Percentiles rank a stretch among this genome's conserved stretches.
phyloP scores from a whole-genome alignment of 257 asterid genomes.

The Paraleonurus japonicus region DNA sequence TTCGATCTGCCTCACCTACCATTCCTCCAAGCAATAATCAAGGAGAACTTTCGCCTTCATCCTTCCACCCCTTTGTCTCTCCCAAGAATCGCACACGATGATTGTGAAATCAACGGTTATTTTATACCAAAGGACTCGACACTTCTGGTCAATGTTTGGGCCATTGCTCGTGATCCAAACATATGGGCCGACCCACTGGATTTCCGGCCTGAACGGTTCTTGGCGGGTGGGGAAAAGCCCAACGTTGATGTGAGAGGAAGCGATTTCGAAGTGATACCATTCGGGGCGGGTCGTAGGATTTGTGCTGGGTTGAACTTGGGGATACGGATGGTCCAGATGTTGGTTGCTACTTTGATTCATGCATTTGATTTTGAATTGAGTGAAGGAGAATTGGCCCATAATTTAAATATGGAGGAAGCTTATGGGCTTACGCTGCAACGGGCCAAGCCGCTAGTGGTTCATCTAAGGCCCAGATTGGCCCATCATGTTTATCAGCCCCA shows the following conservation, averaged over 20 bases:
- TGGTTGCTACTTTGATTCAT: slow-evolving; percentile 71
- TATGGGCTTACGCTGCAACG: slow-evolving; percentile 78
- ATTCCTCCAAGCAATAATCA: slow-evolving; percentile 64
- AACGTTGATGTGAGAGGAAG: slow-evolving; percentile 63
- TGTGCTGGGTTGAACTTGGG: slow-evolving; percentile 85
- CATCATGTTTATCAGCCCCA: slow-evolving; percentile 36
- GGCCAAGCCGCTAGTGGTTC: slow-evolving; percentile 55
- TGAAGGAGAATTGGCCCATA: slow-evolving; percentile 39
- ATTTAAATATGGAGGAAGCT: slow-evolving; percentile 76
- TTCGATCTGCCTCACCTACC: slow-evolving; percentile 51
- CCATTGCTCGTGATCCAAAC: slow-evolving; percentile 75
- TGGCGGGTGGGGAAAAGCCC: slow-evolving; percentile 64
- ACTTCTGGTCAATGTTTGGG: slow-evolving; percentile 83
- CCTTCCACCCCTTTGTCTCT: slow-evolving; percentile 92
- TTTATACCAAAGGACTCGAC: slow-evolving; percentile 74
- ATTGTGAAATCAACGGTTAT: slow-evolving; percentile 68
- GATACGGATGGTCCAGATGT: slow-evolving; percentile 69
- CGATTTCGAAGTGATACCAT: slow-evolving; percentile 79
- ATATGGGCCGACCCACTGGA: slow-evolving; percentile 63
- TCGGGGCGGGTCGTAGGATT: slow-evolving; percentile 89
- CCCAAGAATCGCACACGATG: slow-evolving; percentile 61
- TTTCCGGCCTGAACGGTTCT: slow-evolving; percentile 62
- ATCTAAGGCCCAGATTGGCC: slow-evolving; percentile 57
- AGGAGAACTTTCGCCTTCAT: slow-evolving; percentile 82
- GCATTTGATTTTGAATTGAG: slow-evolving; percentile 59